Evolutionary conservation across 1,284 basidiomycete species (phyloP).

Genomic region (Pseudozyma flocculosa): DNA sequence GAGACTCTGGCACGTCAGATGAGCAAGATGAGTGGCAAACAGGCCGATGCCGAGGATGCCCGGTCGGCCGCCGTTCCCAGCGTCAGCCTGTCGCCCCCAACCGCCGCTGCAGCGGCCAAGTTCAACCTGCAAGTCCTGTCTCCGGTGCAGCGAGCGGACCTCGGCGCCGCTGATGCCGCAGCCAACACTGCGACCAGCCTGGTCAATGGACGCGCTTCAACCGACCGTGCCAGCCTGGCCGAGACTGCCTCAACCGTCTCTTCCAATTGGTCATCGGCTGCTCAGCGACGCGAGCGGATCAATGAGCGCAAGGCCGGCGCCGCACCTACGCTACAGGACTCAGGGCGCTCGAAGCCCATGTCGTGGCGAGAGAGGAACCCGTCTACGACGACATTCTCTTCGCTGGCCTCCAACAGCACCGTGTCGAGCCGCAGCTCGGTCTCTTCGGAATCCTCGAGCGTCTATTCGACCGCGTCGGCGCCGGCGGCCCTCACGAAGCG

Average conservation of each 20-base stretch:
- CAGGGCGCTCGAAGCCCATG: conserved; percentile 27
- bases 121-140: conserved; percentile 20
- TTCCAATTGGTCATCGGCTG: conserved; percentile 37
- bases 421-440: conserved; percentile 21
- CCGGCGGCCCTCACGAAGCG: conserved; percentile 35
- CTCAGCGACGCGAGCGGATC: conserved; percentile 38
- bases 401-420: conserved; percentile 20
- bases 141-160: too few species aligned
- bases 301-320: conserved; percentile 25
- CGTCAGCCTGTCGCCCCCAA: conserved; percentile 22
- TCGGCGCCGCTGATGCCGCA: too few species aligned
- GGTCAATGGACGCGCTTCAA: too few species aligned
- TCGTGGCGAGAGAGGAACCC: conserved; percentile 44
- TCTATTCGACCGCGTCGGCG: conserved; percentile 44
- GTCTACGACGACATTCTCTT: conserved; percentile 26
- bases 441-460: conserved; percentile 34
- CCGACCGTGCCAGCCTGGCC: too few species aligned
- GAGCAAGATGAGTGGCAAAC: conserved; percentile 35
- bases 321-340: conserved; percentile 12
- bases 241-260: background rate
- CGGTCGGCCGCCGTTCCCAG: conserved; percentile 2
- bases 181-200: too few species aligned
- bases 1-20: conserved; percentile 43
- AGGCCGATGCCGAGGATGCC: conserved; percentile 16
- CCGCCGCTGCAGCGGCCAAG: conserved; percentile 25